A percentile compares a stretch with the other conserved stretches of the same genome.
Evolutionary conservation across 345 rosid genomes (phyloP).

Genomic region (Leavenworthia alabamica): DNA sequence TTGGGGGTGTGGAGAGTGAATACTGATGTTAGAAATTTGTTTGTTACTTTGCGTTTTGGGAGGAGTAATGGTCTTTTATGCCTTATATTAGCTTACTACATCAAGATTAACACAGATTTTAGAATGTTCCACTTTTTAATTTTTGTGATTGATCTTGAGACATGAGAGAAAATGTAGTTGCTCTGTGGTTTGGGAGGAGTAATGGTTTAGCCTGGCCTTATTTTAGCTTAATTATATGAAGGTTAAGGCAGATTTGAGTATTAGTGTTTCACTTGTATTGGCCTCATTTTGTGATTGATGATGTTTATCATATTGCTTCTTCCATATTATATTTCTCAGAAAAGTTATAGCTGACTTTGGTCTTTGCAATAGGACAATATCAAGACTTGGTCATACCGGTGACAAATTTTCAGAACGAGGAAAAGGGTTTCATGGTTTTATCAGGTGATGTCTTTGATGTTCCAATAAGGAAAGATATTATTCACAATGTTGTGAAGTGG

Average conservation of each 20-base stretch:
- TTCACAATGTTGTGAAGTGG: constrained; percentile 83
- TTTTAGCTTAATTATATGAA: neutral
- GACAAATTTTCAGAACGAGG: constrained; percentile 66
- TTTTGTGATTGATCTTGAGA: neutral
- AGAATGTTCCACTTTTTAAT: neutral
- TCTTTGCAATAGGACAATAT: constrained; percentile 42
- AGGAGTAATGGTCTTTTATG: neutral
- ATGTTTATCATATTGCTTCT: neutral
- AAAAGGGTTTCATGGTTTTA: constrained; percentile 78
- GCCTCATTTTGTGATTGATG: neutral
- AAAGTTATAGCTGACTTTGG: neutral
- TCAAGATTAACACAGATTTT: neutral
- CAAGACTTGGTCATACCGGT: constrained; percentile 81
- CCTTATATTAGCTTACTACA: neutral
- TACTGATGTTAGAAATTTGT: neutral
- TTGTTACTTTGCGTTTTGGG: neutral
- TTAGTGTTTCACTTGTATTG: neutral
- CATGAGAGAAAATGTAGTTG: neutral
- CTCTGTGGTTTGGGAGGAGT: neutral
- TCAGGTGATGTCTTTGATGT: constrained; percentile 94
- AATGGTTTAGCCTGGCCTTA: neutral
- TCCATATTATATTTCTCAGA: neutral
- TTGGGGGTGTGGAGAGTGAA: neutral
- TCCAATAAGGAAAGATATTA: constrained; percentile 81
- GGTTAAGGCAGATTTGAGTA: neutral